Evolutionary conservation across 2,329 filamentous ascomycete species (phyloP).

Genomic region (Aquanectria penicillioides): DNA sequence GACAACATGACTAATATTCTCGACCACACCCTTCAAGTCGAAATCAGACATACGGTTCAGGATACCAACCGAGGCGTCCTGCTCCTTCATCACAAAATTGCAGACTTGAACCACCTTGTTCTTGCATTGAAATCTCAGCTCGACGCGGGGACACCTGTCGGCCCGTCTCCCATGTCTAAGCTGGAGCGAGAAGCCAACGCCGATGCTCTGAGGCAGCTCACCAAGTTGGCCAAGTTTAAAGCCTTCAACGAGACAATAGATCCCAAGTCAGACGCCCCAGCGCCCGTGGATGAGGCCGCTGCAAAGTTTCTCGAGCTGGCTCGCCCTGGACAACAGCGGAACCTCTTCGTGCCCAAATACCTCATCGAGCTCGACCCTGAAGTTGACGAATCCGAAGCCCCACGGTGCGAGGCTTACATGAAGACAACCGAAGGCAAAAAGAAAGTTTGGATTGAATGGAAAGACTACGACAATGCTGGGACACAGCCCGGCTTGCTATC

Average conservation of each 20-base stretch:
- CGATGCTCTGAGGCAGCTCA: slow-evolving; percentile 52
- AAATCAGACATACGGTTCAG: slow-evolving; percentile 58
- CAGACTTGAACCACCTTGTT: slow-evolving; percentile 57
- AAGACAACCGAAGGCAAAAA: slow-evolving; percentile 47
- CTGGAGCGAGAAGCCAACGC: slow-evolving; percentile 51
- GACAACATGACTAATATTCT: slow-evolving; percentile 60
- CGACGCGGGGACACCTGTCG: slow-evolving; percentile 40
- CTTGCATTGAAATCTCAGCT: slow-evolving; percentile 57
- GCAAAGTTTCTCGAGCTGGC: slow-evolving; percentile 53
- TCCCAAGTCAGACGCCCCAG: slow-evolving; percentile 41
- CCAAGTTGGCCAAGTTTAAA: slow-evolving; percentile 60
- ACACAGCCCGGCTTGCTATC: slow-evolving; percentile 49
- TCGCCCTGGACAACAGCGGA: slow-evolving; percentile 43
- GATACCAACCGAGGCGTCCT: slow-evolving; percentile 59
- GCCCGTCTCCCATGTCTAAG: slow-evolving; percentile 45
- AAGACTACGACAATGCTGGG: slow-evolving; percentile 55
- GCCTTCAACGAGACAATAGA: slow-evolving; percentile 61
- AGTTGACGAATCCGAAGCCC: slow-evolving; percentile 45
- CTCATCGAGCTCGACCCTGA: slow-evolving; percentile 47
- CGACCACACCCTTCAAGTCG: slow-evolving; percentile 57
- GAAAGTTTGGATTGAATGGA: slow-evolving; percentile 62
- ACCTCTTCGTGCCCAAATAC: slow-evolving; percentile 48
- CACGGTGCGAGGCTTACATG: slow-evolving; percentile 54
- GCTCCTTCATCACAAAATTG: slow-evolving; percentile 57
- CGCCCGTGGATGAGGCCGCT: slow-evolving; percentile 48